Evolutionary conservation across 2,329 filamentous ascomycete genomes (phyloP), one percentile per base, ranked within the genome.

Genomic region (Graphilbum sp.): DNA sequence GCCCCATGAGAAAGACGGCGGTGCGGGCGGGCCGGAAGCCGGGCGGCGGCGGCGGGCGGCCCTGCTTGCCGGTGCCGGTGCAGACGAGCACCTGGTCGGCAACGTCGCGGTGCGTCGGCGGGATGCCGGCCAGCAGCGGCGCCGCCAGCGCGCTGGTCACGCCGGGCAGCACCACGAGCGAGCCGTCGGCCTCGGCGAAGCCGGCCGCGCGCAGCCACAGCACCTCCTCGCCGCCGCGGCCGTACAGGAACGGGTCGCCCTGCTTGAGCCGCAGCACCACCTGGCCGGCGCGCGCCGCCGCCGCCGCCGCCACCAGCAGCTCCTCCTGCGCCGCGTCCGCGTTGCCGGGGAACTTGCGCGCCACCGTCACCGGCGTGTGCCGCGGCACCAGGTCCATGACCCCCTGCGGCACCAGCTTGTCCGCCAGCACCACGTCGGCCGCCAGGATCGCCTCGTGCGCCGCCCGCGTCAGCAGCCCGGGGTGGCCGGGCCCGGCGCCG

Each of bases 331-430:
- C 90, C 33, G 75, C 75, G 49, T 98, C 90, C 31, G 90, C 90
- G 57, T 98, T 96, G 18, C 90, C 90, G 1, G 90, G 90, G 58
- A 98, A 98, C 56, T 98, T 98, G 51, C 87, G 80, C 5, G 90
- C 88, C 49, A 98, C 98, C 50, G 84, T 76, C 12, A 96, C 79
- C 10, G 80, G 78, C 9, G 87, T 93, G 38, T 88, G 75, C 27
- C 90, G 83, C 2, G 90, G 90, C 40, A 96, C 81, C 15, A 98
- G 72, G 46, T 88, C 83, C 10, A 98, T 67, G 3, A 98, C 84
- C 8, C 80, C 75, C 0, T 83, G 69, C 0, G 90, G 84, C 4
- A 90, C 82, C 35, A 90, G 77, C 59, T 90, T 90, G 60, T 90
- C 83, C 32, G 82, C 83, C 5, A 90, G 72, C 43, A 90, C 70